Percentiles rank a stretch among this genome's conserved stretches.
Evolutionary conservation across 768 basidiomycete genomes (phyloP).

Genomic region (Boletus rubroflammeus): DNA sequence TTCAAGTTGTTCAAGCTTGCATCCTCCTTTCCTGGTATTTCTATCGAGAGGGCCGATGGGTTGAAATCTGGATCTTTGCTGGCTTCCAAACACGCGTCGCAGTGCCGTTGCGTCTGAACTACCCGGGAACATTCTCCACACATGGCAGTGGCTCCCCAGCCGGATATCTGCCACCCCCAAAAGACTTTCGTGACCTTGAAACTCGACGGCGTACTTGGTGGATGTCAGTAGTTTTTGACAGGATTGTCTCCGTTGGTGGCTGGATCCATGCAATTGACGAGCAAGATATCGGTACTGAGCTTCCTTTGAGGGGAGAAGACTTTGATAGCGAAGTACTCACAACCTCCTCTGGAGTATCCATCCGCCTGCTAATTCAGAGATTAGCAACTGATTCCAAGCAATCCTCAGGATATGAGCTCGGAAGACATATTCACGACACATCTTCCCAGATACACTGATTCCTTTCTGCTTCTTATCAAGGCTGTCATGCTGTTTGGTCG

Average conservation of each 20-base stretch:
- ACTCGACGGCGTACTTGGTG: slow-evolving; percentile 83
- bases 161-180: slow-evolving; percentile 78
- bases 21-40: slow-evolving; percentile 88
- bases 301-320: slow-evolving; percentile 71
- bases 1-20: slow-evolving; percentile 83
- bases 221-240: slow-evolving; percentile 87
- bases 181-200: slow-evolving; percentile 71
- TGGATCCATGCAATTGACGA: slow-evolving; percentile 88
- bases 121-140: slow-evolving; percentile 77
- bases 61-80: slow-evolving; percentile 89
- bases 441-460: slow-evolving; percentile 74
- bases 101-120: slow-evolving; percentile 78
- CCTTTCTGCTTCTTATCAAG: slow-evolving; percentile 78
- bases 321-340: slow-evolving; percentile 67
- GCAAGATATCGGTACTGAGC: slow-evolving; percentile 78
- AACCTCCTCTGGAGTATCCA: slow-evolving; percentile 1
- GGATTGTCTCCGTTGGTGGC: slow-evolving; percentile 75
- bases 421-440: slow-evolving; percentile 67
- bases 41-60: slow-evolving; percentile 86
- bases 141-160: slow-evolving; percentile 66
- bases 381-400: slow-evolving; percentile 60
- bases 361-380: slow-evolving; percentile 10
- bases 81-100: slow-evolving; percentile 81
- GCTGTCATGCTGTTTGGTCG: slow-evolving; percentile 80
- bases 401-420: slow-evolving; percentile 69